phyloP scores from a whole-genome alignment of 2,329 filamentous ascomycete genomes.

The Truncatella angustata region DNA sequence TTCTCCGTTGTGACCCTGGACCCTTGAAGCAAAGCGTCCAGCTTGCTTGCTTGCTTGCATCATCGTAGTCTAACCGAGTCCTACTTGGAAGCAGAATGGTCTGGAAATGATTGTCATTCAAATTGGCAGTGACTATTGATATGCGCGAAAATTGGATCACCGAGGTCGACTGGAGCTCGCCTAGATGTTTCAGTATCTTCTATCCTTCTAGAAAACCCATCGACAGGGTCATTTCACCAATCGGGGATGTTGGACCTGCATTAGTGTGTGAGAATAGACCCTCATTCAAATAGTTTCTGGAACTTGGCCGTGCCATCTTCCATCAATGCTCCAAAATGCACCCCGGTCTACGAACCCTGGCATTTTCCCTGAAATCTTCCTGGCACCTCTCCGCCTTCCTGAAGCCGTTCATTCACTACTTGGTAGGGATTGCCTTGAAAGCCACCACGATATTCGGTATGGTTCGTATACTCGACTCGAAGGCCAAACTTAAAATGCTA shows the following conservation, averaged over 20 bases:
- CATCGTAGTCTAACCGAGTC: constrained; percentile 2
- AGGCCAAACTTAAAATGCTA: not conserved
- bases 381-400: not conserved
- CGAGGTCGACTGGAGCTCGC: not conserved
- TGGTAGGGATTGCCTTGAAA: too few relatives aligned
- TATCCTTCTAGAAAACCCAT: constrained; percentile 11
- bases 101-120: constrained; percentile 6
- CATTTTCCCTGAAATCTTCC: not conserved
- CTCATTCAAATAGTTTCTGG: not conserved
- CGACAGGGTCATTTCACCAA: constrained; percentile 2
- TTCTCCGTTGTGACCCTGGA: not conserved
- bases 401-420: too few relatives aligned
- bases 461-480: not conserved
- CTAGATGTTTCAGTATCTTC: constrained; percentile 4
- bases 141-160: constrained; percentile 8
- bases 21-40: not conserved
- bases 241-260: constrained; percentile 10
- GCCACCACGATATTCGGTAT: too few relatives aligned
- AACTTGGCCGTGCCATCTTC: not conserved
- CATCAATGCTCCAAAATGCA: not conserved
- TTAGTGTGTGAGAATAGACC: constrained; percentile 4
- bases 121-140: constrained; percentile 12
- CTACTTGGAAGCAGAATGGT: not conserved
- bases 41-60: not conserved
- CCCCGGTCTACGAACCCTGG: not conserved